phyloP scores from a whole-genome alignment of 2,329 filamentous ascomycete species.

The Hypocrella siamensis region DNA sequence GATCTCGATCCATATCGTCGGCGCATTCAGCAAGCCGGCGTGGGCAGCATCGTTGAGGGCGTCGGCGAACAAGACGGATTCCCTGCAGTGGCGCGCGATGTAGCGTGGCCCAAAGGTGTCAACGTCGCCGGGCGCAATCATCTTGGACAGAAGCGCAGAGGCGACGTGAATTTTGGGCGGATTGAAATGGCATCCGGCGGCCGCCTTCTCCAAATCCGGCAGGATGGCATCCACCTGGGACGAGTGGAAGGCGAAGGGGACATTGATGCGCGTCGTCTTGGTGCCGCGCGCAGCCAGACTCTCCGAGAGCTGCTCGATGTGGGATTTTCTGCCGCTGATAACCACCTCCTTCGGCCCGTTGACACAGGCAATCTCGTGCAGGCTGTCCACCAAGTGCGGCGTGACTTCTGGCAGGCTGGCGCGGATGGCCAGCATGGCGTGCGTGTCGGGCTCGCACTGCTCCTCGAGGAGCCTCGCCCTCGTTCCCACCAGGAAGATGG shows the following conservation, averaged over 20 bases:
- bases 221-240: constrained; percentile 38
- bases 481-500: no score
- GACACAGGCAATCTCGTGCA: no score
- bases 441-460: no score
- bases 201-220: constrained; percentile 38
- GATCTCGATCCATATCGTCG: neutral
- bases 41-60: neutral
- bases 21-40: neutral
- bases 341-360: no score
- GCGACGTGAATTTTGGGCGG: constrained; percentile 37
- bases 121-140: neutral
- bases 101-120: neutral
- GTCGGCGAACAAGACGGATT: neutral
- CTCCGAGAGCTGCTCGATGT: constrained; percentile 26
- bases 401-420: no score
- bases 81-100: neutral
- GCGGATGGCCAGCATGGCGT: no score
- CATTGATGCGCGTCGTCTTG: constrained; percentile 30
- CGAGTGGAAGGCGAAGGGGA: constrained; percentile 39
- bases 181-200: constrained; percentile 5
- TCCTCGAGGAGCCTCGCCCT: no score
- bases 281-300: constrained; percentile 15
- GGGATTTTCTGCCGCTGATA: no score
- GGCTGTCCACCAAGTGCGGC: no score
- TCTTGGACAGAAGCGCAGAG: constrained; percentile 42